A percentile compares a stretch with the other conserved stretches of the same genome.
Evolutionary conservation across 1,284 basidiomycete genomes (phyloP).

Genomic region (Veloporphyrellus conicus): DNA sequence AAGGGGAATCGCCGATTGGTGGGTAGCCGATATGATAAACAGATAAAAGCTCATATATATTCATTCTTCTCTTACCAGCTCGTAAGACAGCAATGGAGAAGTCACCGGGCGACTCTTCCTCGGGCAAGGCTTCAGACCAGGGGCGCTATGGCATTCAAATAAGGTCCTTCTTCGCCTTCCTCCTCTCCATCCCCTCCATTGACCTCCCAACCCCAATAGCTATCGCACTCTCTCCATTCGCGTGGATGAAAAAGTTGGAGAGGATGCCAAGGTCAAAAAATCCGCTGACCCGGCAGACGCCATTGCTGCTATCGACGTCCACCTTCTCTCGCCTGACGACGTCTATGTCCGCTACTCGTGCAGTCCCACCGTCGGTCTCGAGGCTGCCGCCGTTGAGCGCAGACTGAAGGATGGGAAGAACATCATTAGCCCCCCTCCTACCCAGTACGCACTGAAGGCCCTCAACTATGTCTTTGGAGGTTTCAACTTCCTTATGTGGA

Average conservation of each 20-base stretch:
- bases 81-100: slow-evolving; percentile 22
- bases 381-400: slow-evolving; percentile 40
- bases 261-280: slow-evolving; percentile 12
- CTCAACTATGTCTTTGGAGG: slow-evolving; percentile 52
- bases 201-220: slow-evolving; percentile 16
- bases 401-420: slow-evolving; percentile 45
- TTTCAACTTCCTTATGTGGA: slow-evolving; percentile 52
- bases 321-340: slow-evolving; percentile 40
- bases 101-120: slow-evolving; percentile 2
- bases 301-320: slow-evolving; percentile 46
- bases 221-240: slow-evolving; percentile 45
- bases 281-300: slow-evolving; percentile 36
- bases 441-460: slow-evolving; percentile 45
- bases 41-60: slow-evolving; percentile 9
- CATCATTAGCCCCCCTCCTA: slow-evolving; percentile 46
- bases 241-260: slow-evolving; percentile 32
- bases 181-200: not conserved
- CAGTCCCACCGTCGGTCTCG: slow-evolving; percentile 43
- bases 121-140: slow-evolving; percentile 14
- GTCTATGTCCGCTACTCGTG: slow-evolving; percentile 44
- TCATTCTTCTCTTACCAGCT: not conserved
- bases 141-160: slow-evolving; percentile 33
- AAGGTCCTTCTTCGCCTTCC: not conserved
- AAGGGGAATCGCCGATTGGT: not conserved
- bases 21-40: slow-evolving; percentile 2